These are phyloP conservation scores for Xerocomus nothofagi DNA, from an alignment of 1,284 basidiomycete species.

Conservation along the genomic window DNA sequence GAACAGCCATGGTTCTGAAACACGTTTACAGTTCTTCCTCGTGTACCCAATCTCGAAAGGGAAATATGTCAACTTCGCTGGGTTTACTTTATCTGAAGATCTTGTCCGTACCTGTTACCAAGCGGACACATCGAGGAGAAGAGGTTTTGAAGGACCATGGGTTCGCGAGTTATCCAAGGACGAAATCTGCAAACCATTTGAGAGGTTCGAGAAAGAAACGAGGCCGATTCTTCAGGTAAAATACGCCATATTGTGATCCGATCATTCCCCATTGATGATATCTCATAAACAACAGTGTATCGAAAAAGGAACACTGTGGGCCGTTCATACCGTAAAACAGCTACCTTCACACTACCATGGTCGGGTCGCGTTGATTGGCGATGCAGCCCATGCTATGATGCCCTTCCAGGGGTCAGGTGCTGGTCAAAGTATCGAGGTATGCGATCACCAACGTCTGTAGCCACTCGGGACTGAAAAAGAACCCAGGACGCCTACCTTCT, in stretches of 20 bases:
- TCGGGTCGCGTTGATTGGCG: conserved; percentile 49
- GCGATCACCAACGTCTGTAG: not conserved
- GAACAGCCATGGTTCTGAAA: not conserved
- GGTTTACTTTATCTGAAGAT: conserved; percentile 33
- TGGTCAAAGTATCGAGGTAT: conserved; percentile 56
- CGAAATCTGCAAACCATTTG: conserved; percentile 29
- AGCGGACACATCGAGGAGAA: conserved; percentile 18
- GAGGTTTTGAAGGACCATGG: conserved; percentile 31
- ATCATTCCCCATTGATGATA: not conserved
- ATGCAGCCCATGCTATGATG: conserved; percentile 59
- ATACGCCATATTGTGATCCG: not conserved
- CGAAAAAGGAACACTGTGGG: conserved; percentile 47
- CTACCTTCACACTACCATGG: conserved; percentile 41
- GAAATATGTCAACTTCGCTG: conserved; percentile 34
- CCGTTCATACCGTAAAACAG: conserved; percentile 44
- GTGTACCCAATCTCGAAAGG: conserved; percentile 34
- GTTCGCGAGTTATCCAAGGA: conserved; percentile 30
- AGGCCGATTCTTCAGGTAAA: conserved; percentile 29
- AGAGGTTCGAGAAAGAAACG: conserved; percentile 32
- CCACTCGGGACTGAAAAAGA: not conserved
- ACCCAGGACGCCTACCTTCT: conserved; percentile 41
- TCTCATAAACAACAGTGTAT: conserved; percentile 33
- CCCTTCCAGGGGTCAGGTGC: conserved; percentile 58
- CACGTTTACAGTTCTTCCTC: conserved; percentile 23
- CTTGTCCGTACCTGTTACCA: conserved; percentile 28